Conservation (phyloP, 768 basidiomycete genomes). For the Coprinopsis strossmayeri region DNA sequence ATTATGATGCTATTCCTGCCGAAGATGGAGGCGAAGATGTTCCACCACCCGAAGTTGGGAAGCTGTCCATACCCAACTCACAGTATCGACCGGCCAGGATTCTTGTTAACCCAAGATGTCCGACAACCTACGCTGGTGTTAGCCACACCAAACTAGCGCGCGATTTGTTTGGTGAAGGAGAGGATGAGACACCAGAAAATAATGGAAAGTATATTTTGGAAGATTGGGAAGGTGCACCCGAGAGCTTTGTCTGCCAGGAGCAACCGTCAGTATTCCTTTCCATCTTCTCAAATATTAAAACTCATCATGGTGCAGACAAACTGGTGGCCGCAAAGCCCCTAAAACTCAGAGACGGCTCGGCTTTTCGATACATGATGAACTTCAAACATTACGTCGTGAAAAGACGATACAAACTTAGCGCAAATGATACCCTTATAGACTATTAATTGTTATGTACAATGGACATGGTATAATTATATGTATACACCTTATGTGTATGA, state of each 20-base stretch:
- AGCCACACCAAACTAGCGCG: conserved; percentile 93
- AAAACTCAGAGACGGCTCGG: conserved; percentile 82
- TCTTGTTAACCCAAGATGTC: conserved; percentile 91
- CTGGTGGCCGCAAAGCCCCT: conserved; percentile 82
- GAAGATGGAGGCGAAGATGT: conserved; percentile 45
- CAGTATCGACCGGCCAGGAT: conserved; percentile 87
- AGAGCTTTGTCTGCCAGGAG: conserved; percentile 98
- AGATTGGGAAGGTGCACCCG: conserved; percentile 95
- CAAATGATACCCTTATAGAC: too few relatives aligned
- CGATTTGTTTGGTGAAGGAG: conserved; percentile 85
- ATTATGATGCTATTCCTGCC: conserved; percentile 82
- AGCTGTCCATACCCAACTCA: conserved; percentile 75
- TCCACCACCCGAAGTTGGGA: conserved; percentile 23
- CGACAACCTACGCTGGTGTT: conserved; percentile 97
- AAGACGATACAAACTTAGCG: too few relatives aligned
- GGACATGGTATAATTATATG: too few relatives aligned
- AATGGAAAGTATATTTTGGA: conserved; percentile 84
- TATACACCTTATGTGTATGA: too few relatives aligned
- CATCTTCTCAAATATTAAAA: neutral
- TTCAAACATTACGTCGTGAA: conserved; percentile 33
- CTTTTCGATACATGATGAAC: conserved; percentile 77
- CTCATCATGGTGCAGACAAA: conserved; percentile 44
- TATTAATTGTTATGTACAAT: too few relatives aligned
- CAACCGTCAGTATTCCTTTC: conserved; percentile 48
- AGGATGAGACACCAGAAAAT: conserved; percentile 47